These are phyloP conservation scores for Linnemannia zychae DNA, from an alignment of 192 early-diverging fungal species.

Conservation along the genomic window DNA sequence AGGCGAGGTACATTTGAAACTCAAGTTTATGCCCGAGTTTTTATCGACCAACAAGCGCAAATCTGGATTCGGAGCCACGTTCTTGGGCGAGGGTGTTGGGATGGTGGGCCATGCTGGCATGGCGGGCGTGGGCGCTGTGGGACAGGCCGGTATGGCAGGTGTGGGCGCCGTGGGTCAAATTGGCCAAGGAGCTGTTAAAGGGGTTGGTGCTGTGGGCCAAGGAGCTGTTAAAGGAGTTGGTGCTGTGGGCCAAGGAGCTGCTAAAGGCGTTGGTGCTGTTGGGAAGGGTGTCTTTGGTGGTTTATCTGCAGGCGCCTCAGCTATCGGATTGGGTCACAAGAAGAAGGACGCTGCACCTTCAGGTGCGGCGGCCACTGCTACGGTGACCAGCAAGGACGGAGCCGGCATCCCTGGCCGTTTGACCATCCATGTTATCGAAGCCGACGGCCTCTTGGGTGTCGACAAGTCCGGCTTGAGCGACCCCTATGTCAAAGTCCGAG, in stretches of 20 bases:
- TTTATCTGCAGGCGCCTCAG: slow-evolving; percentile 24
- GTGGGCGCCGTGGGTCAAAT: slow-evolving; percentile 42
- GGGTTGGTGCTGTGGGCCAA: slow-evolving; percentile 30
- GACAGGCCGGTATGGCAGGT: background rate
- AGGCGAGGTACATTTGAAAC: slow-evolving; percentile 64
- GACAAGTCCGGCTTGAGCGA: slow-evolving; percentile 66
- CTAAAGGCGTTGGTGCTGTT: slow-evolving; percentile 27
- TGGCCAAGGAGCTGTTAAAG: slow-evolving; percentile 37
- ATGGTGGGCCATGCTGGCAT: slow-evolving; percentile 58
- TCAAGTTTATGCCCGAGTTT: slow-evolving; percentile 70
- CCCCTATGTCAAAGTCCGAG: slow-evolving; percentile 72
- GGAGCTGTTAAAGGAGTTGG: slow-evolving; percentile 52
- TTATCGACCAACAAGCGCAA: slow-evolving; percentile 32
- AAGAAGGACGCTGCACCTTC: slow-evolving; percentile 41
- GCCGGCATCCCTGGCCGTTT: slow-evolving; percentile 25
- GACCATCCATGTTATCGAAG: slow-evolving; percentile 52
- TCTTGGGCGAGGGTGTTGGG: slow-evolving; percentile 71
- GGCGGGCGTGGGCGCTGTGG: background rate
- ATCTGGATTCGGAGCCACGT: slow-evolving; percentile 64
- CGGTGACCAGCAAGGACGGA: slow-evolving; percentile 23
- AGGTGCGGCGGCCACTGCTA: slow-evolving; percentile 21
- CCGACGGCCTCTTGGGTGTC: slow-evolving; percentile 55
- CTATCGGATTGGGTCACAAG: slow-evolving; percentile 35
- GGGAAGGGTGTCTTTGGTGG: slow-evolving; percentile 39
- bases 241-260: slow-evolving; percentile 44